Conservation (phyloP, 225 moss, liverwort and hornwort genomes). For the Polytrichum commune region DNA sequence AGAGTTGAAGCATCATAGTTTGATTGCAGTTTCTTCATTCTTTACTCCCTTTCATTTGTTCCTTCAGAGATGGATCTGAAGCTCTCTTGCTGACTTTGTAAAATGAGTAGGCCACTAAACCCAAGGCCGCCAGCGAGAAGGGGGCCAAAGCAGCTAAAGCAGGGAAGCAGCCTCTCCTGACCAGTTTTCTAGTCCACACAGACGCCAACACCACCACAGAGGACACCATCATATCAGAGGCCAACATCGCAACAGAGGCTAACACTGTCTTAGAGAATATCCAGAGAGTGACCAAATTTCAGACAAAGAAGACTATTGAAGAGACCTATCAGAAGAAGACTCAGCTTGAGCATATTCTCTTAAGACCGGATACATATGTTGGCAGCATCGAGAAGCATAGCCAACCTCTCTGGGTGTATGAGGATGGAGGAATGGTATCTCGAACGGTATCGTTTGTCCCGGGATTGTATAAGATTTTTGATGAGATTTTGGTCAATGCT, state of each 20-base stretch:
- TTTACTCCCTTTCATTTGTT: too few species aligned
- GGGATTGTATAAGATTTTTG: slow-evolving; percentile 96
- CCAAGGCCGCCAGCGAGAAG: slow-evolving; percentile 38
- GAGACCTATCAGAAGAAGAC: slow-evolving; percentile 96
- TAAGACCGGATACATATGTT: slow-evolving; percentile 91
- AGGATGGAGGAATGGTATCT: slow-evolving; percentile 71
- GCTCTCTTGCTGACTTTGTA: too few species aligned
- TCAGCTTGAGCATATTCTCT: slow-evolving; percentile 88
- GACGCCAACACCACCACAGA: slow-evolving; percentile 23
- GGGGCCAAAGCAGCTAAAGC: slow-evolving; percentile 23
- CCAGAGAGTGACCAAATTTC: slow-evolving; percentile 20
- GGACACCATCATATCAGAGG: too few species aligned
- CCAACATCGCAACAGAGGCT: too few species aligned
- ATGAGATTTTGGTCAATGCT: slow-evolving; percentile 95
- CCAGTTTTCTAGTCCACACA: slow-evolving; percentile 45
- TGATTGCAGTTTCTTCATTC: too few species aligned
- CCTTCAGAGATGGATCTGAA: too few species aligned
- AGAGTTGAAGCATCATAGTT: too few species aligned
- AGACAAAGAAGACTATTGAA: slow-evolving; percentile 70
- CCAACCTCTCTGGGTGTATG: slow-evolving; percentile 82
- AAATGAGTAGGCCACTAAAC: slow-evolving; percentile 31
- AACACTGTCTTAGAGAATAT: slow-evolving; percentile 15
- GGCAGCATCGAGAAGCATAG: slow-evolving; percentile 95
- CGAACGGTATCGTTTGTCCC: slow-evolving; percentile 82
- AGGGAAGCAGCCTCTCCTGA: slow-evolving; percentile 43